Base-by-base conservation (phyloP, 352 stramenopile genomes). In the Phytopythium vexans region DNA sequence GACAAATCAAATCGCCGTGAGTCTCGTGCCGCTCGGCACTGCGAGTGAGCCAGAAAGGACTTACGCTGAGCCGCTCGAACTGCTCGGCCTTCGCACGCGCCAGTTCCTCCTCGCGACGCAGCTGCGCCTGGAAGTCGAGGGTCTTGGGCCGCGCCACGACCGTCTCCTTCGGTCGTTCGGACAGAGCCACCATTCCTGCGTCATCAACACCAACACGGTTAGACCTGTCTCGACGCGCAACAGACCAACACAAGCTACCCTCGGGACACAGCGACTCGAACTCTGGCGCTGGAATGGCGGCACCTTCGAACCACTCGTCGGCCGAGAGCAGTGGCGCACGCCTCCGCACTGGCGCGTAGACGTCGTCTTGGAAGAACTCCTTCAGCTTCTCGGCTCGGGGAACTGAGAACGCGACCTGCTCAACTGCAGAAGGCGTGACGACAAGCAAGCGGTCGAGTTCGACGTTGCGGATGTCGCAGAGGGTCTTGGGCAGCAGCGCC, bases 331-430 rank as follows among this genome's bases (percentile, higher is more conserved):
- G 58, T 11, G 81, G 62, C 33, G 62, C 48, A 7, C 58, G 32
- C 4, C 12, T 12, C 14, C 61, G 67, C 8, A 83, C 54, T 12
- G 70, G 62, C 4, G 71, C 71, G 38, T 74, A 92, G 8, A 94
- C 59, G 51, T 94, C 82, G 52, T 92, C 84, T 58, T 94, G 84
- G 59, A 92, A 94, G 49, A 79, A 94, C 38, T 76, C 54, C 37
- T 77, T 77, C 5, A 91, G 66, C 46, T 81, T 88, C 11, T 84
- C 63, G 9, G 78, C 72, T 39, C 84, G 74, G 3, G 84, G 82
- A 21, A 94, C 58, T 21, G 64, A 71, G 41, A 94, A 94, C 14
- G 74, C 84, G 1, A 89, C 72, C 33, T 57, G 65, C 36, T 91
- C 65, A 3, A 92, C 56, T 11, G 65, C 60, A 11, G 68, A 71